phyloP scores from a whole-genome alignment of 2,329 filamentous ascomycete genomes.

The Periconia sp. region DNA sequence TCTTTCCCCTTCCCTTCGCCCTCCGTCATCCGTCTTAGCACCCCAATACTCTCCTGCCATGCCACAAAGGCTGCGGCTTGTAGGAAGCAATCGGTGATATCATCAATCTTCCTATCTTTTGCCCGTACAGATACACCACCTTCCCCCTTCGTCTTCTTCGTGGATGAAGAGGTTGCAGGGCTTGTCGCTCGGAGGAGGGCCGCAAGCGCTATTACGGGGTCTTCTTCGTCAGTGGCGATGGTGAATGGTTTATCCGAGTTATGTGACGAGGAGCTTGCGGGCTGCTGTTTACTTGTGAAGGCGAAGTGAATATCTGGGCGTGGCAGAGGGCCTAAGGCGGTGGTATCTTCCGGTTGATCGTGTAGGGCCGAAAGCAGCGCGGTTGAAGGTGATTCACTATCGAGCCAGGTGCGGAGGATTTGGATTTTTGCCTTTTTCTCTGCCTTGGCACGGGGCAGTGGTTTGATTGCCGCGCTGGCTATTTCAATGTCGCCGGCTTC shows the following conservation, averaged over 20 bases:
- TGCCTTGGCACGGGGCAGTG: slow-evolving; percentile 42
- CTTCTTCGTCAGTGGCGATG: neutral
- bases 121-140: neutral
- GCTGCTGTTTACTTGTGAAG: slow-evolving; percentile 1
- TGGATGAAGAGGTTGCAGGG: neutral
- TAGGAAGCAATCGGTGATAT: slow-evolving; percentile 76
- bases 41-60: slow-evolving; percentile 65
- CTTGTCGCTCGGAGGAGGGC: slow-evolving; percentile 8
- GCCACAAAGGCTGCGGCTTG: slow-evolving; percentile 76
- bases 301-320: slow-evolving; percentile 20
- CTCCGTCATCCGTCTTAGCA: neutral
- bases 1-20: neutral
- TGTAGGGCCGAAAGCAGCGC: slow-evolving; percentile 10
- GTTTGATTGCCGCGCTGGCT: slow-evolving; percentile 14
- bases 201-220: slow-evolving; percentile 2
- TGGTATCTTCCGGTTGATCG: neutral
- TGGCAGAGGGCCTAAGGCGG: slow-evolving; percentile 1
- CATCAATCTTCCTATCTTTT: slow-evolving; percentile 65
- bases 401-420: slow-evolving; percentile 50
- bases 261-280: neutral
- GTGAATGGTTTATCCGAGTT: slow-evolving; percentile 1
- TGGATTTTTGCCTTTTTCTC: slow-evolving; percentile 66
- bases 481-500: neutral
- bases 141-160: neutral
- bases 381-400: slow-evolving; percentile 6